Conservation (phyloP, 1,139 yeast species). For the Kurtzmaniella natalensis region DNA sequence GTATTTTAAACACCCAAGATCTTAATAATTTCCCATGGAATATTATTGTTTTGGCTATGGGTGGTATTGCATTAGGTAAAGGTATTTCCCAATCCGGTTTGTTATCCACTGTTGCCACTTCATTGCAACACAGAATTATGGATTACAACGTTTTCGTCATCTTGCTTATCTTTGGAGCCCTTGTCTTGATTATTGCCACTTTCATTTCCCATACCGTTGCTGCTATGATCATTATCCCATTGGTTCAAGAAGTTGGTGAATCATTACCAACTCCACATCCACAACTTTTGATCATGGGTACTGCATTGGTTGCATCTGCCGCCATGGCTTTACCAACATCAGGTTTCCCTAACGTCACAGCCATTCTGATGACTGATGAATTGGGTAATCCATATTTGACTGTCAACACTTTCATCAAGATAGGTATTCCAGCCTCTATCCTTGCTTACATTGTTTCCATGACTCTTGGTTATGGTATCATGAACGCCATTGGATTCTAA, state of each 20-base stretch:
- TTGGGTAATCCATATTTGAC: slow-evolving; percentile 63
- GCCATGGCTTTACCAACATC: slow-evolving; percentile 79
- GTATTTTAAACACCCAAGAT: slow-evolving; percentile 76
- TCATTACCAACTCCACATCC: slow-evolving; percentile 53
- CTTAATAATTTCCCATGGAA: slow-evolving; percentile 94
- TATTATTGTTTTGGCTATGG: slow-evolving; percentile 90
- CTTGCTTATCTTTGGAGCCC: slow-evolving; percentile 68
- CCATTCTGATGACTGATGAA: slow-evolving; percentile 71
- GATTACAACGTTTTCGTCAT: slow-evolving; percentile 65
- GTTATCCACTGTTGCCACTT: slow-evolving; percentile 67
- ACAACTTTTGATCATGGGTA: slow-evolving; percentile 59
- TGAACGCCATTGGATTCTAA: slow-evolving; percentile 55
- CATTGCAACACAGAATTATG: slow-evolving; percentile 58
- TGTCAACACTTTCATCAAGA: slow-evolving; percentile 61
- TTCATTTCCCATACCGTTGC: slow-evolving; percentile 83
- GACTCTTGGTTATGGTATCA: slow-evolving; percentile 64
- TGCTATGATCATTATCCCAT: slow-evolving; percentile 66
- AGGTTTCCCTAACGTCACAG: slow-evolving; percentile 79
- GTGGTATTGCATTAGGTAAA: slow-evolving; percentile 90
- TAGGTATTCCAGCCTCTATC: slow-evolving; percentile 67
- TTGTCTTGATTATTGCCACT: slow-evolving; percentile 81
- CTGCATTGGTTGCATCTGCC: slow-evolving; percentile 63
- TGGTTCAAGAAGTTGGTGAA: slow-evolving; percentile 66
- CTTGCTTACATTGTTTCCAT: slow-evolving; percentile 54
- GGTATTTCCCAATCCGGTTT: slow-evolving; percentile 89